Evolutionary conservation across 2,329 filamentous ascomycete genomes (phyloP), one percentile per base, ranked within the genome.

Genomic region (Raffaelea albimanens): DNA sequence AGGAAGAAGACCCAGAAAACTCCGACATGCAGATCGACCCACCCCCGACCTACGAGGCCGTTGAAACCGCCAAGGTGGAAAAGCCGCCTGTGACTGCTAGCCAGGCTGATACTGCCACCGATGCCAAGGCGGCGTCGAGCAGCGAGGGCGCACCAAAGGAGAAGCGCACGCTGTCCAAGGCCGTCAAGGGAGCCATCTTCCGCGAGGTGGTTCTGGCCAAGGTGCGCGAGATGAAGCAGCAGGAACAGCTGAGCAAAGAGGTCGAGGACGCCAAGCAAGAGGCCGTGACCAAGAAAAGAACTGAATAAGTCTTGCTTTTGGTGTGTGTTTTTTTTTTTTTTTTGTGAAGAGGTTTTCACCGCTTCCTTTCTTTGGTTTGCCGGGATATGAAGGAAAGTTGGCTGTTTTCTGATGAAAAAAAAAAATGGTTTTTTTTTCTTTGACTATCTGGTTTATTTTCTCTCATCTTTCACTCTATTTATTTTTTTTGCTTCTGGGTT

Each of bases 121-220:
- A n/a, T 38, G 42, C 42, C 62, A 31, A 66, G 47, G 66, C 45
- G 38, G 34, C 43, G 36, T 38, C 20, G 29, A 16, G 8, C 9
- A 55, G 65, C 63, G 52, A 58, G 62, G 51, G 61, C 36, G 50
- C 51, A 34, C n/a, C n/a, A n/a, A n/a, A n/a, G n/a, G 57, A 60
- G 47, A 63, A 72, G 61, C 66, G 64, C 51, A 67, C 59, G 42
- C 61, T 77, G 13, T 69, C 68, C 52, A 70, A 69, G 58, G 66
- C 73, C 51, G 68, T 79, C 55, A 76, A 76, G 60, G 71, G 78
- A 49, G 78, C 87, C 52, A 94, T 97, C 58, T 96, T 97, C 79
- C 80, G 87, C 58, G 91, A 96, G 65, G 87, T 97, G 13, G 91
- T 96, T 14, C 72, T 95, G 49, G 91, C 90, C 55, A 97, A 96